phyloP scores from a whole-genome alignment of 1,139 yeast genomes.

The Suhomyces kunorum region DNA sequence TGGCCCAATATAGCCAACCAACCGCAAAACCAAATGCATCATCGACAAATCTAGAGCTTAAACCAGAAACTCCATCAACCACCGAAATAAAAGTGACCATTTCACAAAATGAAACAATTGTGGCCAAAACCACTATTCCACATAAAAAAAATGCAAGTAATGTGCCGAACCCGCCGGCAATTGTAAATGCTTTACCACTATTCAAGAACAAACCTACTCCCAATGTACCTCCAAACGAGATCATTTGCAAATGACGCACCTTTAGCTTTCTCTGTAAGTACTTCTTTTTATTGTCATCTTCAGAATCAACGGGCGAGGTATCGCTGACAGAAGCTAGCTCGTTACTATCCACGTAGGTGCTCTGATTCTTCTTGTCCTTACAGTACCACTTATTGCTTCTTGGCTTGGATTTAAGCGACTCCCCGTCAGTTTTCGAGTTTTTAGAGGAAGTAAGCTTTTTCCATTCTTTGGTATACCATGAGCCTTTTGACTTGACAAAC shows the following conservation, averaged over 20 bases:
- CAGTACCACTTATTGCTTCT: conserved; percentile 11
- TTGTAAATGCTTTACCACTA: conserved; percentile 75
- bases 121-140: conserved; percentile 66
- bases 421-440: conserved; percentile 12
- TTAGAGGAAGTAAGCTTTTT: conserved; percentile 5
- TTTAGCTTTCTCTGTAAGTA: conserved; percentile 55
- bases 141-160: conserved; percentile 67
- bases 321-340: conserved; percentile 9
- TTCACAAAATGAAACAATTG: conserved; percentile 79
- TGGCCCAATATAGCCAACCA: conserved; percentile 76
- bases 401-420: conserved; percentile 8
- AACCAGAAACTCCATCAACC: conserved; percentile 76
- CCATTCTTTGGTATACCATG: conserved; percentile 17
- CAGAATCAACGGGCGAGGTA: conserved; percentile 4
- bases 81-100: conserved; percentile 83
- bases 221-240: conserved; percentile 78
- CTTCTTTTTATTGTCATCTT: conserved; percentile 1
- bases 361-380: conserved; percentile 9
- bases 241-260: conserved; percentile 75
- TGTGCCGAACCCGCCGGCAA: conserved; percentile 84
- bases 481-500: conserved; percentile 15
- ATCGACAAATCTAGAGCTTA: conserved; percentile 78
- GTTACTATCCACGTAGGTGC: conserved; percentile 10
- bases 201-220: conserved; percentile 81
- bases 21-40: conserved; percentile 84